Conservation (phyloP, 371 early-diverging fungal species). For the Apophysomyces elegans region DNA sequence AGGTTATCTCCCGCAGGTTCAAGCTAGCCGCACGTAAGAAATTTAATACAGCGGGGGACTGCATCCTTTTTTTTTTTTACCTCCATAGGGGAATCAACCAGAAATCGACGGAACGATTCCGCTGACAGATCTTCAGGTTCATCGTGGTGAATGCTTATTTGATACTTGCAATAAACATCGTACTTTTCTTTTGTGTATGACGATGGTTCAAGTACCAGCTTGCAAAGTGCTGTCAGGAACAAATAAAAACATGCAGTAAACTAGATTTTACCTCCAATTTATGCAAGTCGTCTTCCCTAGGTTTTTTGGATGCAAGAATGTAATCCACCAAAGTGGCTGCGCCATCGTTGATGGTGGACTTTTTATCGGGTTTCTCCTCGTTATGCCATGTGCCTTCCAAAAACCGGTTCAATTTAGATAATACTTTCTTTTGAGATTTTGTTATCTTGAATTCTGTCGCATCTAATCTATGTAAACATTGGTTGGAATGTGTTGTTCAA, state of each 20-base stretch:
- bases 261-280: conserved; percentile 16
- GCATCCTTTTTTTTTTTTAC: conserved; percentile 28
- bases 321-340: background rate
- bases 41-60: background rate
- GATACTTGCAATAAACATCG: conserved; percentile 81
- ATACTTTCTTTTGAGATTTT: conserved; percentile 74
- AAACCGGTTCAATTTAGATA: conserved; percentile 63
- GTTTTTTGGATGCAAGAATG: background rate
- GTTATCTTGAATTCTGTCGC: conserved; percentile 50
- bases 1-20: conserved; percentile 23
- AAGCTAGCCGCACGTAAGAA: background rate
- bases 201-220: conserved; percentile 67
- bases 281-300: background rate
- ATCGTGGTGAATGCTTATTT: conserved; percentile 80
- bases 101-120: conserved; percentile 67
- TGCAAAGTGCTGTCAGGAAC: background rate
- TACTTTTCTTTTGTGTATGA: conserved; percentile 76
- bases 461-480: conserved; percentile 45
- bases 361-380: conserved; percentile 1
- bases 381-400: conserved; percentile 47
- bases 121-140: conserved; percentile 53
- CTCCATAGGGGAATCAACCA: conserved; percentile 77
- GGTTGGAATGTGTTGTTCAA: background rate
- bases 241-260: background rate
- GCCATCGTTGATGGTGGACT: conserved; percentile 2